These are phyloP conservation scores for Cladosporium colombiae DNA, from an alignment of 2,329 filamentous ascomycete species.

Conservation along the genomic window DNA sequence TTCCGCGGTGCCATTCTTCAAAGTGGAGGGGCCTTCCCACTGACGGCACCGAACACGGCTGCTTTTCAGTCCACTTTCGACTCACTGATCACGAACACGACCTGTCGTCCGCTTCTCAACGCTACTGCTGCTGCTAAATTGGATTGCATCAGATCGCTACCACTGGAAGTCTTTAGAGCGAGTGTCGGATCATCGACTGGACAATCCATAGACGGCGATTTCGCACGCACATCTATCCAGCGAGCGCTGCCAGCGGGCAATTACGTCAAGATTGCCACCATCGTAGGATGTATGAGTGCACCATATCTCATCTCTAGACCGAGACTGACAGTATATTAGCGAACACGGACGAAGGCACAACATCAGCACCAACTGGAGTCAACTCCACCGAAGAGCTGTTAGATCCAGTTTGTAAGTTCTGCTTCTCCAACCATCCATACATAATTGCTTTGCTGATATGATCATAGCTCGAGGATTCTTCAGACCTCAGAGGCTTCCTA, in stretches of 20 bases:
- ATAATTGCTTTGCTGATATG: neutral
- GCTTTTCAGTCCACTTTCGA: constrained; percentile 60
- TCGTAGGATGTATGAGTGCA: neutral
- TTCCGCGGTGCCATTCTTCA: constrained; percentile 5
- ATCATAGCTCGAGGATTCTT: neutral
- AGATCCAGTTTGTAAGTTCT: constrained; percentile 1
- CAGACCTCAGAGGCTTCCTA: neutral
- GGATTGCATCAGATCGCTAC: constrained; percentile 36
- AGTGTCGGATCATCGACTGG: neutral
- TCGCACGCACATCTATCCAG: neutral
- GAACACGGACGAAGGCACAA: neutral
- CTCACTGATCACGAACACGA: constrained; percentile 57
- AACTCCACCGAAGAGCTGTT: neutral
- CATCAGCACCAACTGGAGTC: neutral
- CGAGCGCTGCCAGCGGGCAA: neutral
- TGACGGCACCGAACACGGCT: neutral
- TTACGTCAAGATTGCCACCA: neutral
- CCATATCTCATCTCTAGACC: no score
- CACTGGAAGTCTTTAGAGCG: constrained; percentile 63
- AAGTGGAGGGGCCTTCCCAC: constrained; percentile 32
- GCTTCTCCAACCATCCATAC: neutral
- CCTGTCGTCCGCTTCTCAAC: constrained; percentile 57
- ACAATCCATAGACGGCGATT: constrained; percentile 4
- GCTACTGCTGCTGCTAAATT: constrained; percentile 42
- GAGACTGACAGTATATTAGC: neutral